A percentile compares a stretch with the other conserved stretches of the same genome.
phyloP scores from a whole-genome alignment of 1,284 basidiomycete species.

The Trametes pubescens region DNA sequence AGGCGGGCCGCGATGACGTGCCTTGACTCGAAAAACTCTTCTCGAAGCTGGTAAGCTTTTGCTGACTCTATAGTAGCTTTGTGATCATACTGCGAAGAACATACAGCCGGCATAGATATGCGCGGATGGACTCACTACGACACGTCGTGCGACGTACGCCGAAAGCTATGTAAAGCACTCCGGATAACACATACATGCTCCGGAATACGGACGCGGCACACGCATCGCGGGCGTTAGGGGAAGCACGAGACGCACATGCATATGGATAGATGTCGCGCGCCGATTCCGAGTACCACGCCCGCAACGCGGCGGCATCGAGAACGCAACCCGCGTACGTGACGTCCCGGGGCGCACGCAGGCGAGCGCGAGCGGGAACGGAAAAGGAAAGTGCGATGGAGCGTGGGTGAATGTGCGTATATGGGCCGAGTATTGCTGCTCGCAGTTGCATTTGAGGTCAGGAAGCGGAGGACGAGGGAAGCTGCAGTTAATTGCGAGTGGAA shows the following conservation, averaged over 20 bases:
- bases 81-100: no score
- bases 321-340: not conserved
- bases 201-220: not conserved
- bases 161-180: not conserved
- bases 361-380: not conserved
- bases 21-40: not conserved
- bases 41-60: not conserved
- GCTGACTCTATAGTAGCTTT: no score
- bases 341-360: constrained; percentile 5
- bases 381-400: not conserved
- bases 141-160: not conserved
- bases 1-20: not conserved
- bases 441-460: not conserved
- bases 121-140: not conserved
- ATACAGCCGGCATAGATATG: no score
- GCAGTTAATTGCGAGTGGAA: constrained; percentile 3
- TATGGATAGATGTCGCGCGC: not conserved
- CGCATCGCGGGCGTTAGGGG: no score
- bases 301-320: not conserved
- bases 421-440: not conserved
- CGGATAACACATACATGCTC: not conserved
- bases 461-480: not conserved
- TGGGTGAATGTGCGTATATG: not conserved
- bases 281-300: not conserved
- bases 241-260: not conserved